Evolutionary conservation across 2,329 filamentous ascomycete species (phyloP).

Genomic region (Fusarium sarcochroum): DNA sequence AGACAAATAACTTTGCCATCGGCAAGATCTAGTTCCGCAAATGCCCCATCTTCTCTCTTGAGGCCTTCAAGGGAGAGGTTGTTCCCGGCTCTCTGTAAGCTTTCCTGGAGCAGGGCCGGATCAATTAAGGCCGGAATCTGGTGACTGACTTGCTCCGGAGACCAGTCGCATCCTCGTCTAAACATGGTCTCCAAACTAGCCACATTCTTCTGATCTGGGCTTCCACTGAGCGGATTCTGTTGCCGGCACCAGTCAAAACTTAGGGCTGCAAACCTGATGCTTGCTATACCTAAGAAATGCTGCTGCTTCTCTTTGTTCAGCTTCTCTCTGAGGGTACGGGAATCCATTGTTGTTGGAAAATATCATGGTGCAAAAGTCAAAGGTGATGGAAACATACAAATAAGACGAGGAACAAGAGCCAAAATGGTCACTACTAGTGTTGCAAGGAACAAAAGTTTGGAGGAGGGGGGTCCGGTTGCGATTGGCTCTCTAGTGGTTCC

Average conservation of each 20-base stretch:
- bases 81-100: background rate
- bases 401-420: background rate
- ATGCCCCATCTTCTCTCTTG: constrained; percentile 6
- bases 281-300: constrained; percentile 13
- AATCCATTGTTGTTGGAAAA: constrained; percentile 3
- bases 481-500: background rate
- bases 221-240: background rate
- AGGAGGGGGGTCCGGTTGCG: background rate
- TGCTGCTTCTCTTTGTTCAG: constrained; percentile 4
- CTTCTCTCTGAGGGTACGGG: background rate
- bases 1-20: constrained; percentile 8
- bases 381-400: constrained; percentile 1
- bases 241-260: constrained; percentile 6
- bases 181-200: constrained; percentile 14
- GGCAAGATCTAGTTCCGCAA: constrained; percentile 4
- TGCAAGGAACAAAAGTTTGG: background rate
- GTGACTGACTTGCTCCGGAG: constrained; percentile 2
- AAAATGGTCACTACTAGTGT: background rate
- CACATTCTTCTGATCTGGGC: constrained; percentile 15
- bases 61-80: background rate
- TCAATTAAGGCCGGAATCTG: constrained; percentile 19
- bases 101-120: background rate
- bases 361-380: background rate
- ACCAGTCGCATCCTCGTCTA: constrained; percentile 9
- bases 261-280: constrained; percentile 10